Percentiles rank a stretch among this genome's conserved stretches.
Conservation (phyloP, 495 filamentous ascomycete genomes). For the Annulohypoxylon nitens region DNA sequence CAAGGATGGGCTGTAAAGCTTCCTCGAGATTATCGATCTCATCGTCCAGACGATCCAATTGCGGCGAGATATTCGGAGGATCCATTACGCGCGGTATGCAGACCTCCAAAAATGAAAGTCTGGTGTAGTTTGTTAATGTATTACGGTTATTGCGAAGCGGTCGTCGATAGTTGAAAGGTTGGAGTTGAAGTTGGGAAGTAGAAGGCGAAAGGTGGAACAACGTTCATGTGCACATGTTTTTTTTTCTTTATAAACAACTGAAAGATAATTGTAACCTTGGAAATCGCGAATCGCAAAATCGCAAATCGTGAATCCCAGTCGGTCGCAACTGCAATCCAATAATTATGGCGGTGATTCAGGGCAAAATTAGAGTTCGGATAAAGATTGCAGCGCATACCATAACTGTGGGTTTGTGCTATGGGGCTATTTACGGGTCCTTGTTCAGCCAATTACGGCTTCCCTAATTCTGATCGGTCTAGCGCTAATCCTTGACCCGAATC, state of each 20-base stretch:
- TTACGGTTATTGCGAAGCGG: not conserved
- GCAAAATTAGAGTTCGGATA: conserved; percentile 34
- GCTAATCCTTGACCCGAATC: conserved; percentile 14
- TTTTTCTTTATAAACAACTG: too few relatives aligned
- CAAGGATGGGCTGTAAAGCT: conserved; percentile 74
- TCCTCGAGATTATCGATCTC: conserved; percentile 82
- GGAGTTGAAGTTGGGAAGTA: not conserved
- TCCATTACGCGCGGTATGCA: conserved; percentile 50
- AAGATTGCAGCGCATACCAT: conserved; percentile 11
- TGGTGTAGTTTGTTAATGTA: not conserved
- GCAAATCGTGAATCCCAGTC: not conserved
- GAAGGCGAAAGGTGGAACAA: not conserved
- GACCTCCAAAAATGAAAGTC: not conserved
- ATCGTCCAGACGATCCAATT: conserved; percentile 79
- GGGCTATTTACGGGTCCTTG: not conserved
- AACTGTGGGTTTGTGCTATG: not conserved
- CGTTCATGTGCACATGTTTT: too few relatives aligned
- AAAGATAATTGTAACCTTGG: not conserved
- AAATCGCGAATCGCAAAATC: not conserved
- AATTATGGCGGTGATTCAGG: conserved; percentile 45
- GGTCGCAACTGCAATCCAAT: conserved; percentile 16
- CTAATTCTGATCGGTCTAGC: conserved; percentile 21
- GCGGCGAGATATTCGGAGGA: conserved; percentile 58
- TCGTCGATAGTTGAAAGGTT: not conserved
- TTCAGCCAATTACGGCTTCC: conserved; percentile 19